Conservation (phyloP, 108 stramenopile species). For the Nitzschia sp. region DNA sequence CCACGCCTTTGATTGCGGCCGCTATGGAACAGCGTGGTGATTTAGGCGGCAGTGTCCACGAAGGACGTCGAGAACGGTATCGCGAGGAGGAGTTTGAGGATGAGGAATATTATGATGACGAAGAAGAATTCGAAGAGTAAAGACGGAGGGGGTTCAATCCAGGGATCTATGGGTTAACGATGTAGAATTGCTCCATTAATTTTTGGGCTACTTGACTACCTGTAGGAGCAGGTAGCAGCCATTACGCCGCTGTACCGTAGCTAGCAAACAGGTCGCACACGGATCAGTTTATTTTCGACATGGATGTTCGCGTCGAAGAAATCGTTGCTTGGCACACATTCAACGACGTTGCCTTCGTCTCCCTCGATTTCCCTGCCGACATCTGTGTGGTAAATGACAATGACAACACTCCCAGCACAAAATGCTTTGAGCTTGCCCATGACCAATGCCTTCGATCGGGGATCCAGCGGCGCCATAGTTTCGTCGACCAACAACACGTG, state of each 20-base stretch:
- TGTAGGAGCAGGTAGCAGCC: neutral
- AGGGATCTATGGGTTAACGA: no score
- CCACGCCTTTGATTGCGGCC: constrained; percentile 35
- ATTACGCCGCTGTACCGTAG: neutral
- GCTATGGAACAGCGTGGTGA: neutral
- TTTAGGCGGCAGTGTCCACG: constrained; percentile 7
- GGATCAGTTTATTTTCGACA: constrained; percentile 66
- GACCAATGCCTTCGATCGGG: constrained; percentile 72
- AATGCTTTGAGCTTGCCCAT: constrained; percentile 82
- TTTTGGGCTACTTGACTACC: neutral
- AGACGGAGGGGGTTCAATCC: no score
- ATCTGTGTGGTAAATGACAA: constrained; percentile 92
- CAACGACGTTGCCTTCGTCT: constrained; percentile 24
- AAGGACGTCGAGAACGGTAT: neutral
- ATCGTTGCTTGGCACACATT: constrained; percentile 81
- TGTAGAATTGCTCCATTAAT: no score
- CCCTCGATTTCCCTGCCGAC: constrained; percentile 42
- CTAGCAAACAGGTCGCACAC: constrained; percentile 67
- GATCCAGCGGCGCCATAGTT: constrained; percentile 89
- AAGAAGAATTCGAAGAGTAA: no score
- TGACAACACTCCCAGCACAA: constrained; percentile 70
- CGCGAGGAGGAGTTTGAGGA: neutral
- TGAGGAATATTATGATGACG: neutral
- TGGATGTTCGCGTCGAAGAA: constrained; percentile 88
- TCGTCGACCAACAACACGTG: constrained; percentile 80